Percentiles rank a stretch among this genome's conserved stretches.
Evolutionary conservation across 2,329 filamentous ascomycete species (phyloP).

Genomic region (Pseudofabraea citricarpa): DNA sequence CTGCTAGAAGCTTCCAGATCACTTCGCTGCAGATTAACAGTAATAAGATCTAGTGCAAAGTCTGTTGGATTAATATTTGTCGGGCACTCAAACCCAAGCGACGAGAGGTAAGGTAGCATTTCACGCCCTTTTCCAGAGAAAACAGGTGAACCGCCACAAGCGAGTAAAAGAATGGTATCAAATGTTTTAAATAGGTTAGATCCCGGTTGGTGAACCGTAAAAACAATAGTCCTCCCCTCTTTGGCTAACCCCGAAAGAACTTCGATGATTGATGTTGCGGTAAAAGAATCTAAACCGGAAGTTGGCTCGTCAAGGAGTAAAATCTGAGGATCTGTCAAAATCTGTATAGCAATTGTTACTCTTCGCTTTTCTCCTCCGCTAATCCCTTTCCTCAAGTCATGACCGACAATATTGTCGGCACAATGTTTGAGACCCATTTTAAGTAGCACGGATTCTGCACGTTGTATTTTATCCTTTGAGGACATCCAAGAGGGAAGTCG

Average conservation of each 20-base stretch:
- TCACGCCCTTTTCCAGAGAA: conserved; percentile 57
- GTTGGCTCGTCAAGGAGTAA: conserved; percentile 88
- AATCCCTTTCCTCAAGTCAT: conserved; percentile 78
- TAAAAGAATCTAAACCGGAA: conserved; percentile 73
- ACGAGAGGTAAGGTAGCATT: conserved; percentile 50
- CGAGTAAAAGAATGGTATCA: conserved; percentile 72
- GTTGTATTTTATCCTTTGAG: conserved; percentile 54
- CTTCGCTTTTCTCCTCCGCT: conserved; percentile 66
- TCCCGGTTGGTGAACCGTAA: conserved; percentile 90
- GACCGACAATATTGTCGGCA: conserved; percentile 77
- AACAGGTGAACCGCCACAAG: conserved; percentile 67
- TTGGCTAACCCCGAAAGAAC: conserved; percentile 85
- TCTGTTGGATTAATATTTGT: conserved; percentile 68
- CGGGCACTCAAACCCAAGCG: conserved; percentile 58
- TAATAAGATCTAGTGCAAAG: conserved; percentile 70
- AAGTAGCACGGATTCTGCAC: conserved; percentile 87
- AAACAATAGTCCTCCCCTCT: conserved; percentile 84
- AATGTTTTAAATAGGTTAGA: conserved; percentile 89
- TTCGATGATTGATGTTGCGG: conserved; percentile 78
- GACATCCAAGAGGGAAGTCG: conserved; percentile 50
- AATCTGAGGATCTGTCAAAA: conserved; percentile 82
- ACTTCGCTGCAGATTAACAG: conserved; percentile 63
- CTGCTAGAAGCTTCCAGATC: conserved; percentile 55
- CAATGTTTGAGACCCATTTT: conserved; percentile 84
- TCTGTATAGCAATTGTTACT: conserved; percentile 85